Evolutionary conservation across 768 basidiomycete species (phyloP), one percentile per base, ranked within the genome.

Genomic region (Trametes gibbosa): DNA sequence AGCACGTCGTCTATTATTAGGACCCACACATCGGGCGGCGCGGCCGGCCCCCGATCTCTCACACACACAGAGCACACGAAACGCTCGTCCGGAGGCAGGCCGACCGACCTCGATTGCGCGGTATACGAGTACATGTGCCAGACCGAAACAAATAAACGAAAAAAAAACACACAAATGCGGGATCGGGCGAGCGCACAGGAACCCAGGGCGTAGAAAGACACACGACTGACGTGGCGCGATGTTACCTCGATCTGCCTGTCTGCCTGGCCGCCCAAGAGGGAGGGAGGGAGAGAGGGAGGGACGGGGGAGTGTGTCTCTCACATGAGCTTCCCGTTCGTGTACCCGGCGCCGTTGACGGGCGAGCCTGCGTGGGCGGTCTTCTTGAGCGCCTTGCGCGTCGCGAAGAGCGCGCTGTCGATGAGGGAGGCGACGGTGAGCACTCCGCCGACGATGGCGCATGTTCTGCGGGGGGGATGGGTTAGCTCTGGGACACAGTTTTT

Each of bases 361-460:
- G 61, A 59, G 23, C 48, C 29, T 10, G 29, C 43, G 32, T 47
- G 50, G 58, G 69, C 70, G 17, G 69, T 76, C 74, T 87, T 89
- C 74, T 90, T 92, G 62, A 98, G 70, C 46, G 80, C 81, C 61
- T 85, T 84, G 51, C 84, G 81, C 32, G 94, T 89, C 16, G 88
- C 89, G 70, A 96, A 98, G 57, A 97, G 81, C 50, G 91, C 76
- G 60, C 90, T 84, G 72, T 98, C 97, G 51, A 98, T 64, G 14
- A 99, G 75, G 0, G 90, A 89, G 17, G 95, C 95, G 19, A 99
- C 88, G 5, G 97, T 99, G 60, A 99, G 76, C 3, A 98, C 95
- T 65, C 97, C 97, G 64, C 97, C 97, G 27, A 99, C 88, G 67
- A 99, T 98, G 2, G 97, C 97, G 70, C 95, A 97, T 24, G 95